A percentile compares a stretch with the other conserved stretches of the same genome.
Evolutionary conservation across 805 yeast species (phyloP).

Genomic region (Barnettozyma salicaria): DNA sequence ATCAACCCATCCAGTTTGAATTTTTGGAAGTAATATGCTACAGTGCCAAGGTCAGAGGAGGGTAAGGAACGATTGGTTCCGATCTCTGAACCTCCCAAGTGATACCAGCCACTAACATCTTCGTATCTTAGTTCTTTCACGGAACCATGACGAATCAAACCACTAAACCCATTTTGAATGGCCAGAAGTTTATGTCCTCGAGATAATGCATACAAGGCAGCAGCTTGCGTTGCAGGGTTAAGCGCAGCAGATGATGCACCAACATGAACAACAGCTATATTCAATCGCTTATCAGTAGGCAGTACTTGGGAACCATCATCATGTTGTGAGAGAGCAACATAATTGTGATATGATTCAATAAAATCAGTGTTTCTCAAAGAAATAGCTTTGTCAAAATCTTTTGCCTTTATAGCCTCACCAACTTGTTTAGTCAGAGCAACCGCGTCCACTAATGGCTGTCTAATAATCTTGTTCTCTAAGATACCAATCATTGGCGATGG

Average conservation of each 20-base stretch:
- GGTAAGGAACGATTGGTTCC: constrained; percentile 94
- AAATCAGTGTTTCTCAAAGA: constrained; percentile 82
- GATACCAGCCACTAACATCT: constrained; percentile 84
- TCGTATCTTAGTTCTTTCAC: constrained; percentile 72
- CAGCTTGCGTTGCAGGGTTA: constrained; percentile 89
- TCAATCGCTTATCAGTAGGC: constrained; percentile 57
- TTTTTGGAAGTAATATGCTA: constrained; percentile 90
- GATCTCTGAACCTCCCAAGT: constrained; percentile 90
- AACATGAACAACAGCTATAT: constrained; percentile 80
- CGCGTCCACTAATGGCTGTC: constrained; percentile 85
- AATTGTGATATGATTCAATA: constrained; percentile 70
- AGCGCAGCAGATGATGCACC: constrained; percentile 98
- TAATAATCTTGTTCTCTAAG: constrained; percentile 76
- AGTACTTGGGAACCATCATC: constrained; percentile 56
- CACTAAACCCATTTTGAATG: constrained; percentile 89
- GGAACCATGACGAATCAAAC: constrained; percentile 84
- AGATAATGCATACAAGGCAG: constrained; percentile 80
- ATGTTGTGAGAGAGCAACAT: constrained; percentile 59
- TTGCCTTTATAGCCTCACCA: constrained; percentile 74
- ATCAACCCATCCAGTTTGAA: constrained; percentile 82
- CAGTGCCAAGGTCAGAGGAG: constrained; percentile 72
- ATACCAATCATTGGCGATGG: constrained; percentile 95
- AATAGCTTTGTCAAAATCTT: constrained; percentile 85
- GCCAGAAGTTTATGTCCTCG: constrained; percentile 89
- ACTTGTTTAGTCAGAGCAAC: constrained; percentile 84